Evolutionary conservation across 495 filamentous ascomycete genomes (phyloP), one percentile per base, ranked within the genome.

Genomic region (Neurospora discreta): DNA sequence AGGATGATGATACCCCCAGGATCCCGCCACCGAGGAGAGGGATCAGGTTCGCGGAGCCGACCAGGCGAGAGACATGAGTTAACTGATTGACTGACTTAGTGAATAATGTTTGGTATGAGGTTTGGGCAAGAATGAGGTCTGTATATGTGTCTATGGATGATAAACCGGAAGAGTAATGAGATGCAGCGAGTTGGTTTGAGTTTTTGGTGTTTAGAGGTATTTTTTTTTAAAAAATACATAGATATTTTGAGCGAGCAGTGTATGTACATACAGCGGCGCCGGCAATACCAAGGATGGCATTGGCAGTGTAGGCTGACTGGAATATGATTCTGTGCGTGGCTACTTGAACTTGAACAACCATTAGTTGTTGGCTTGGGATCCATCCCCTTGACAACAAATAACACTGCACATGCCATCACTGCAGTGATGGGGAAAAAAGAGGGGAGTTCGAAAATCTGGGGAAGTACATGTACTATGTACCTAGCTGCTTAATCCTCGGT

Each of bases 1-100:
- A 88, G 15, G 90, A 92, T 44, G 89, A 89, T 71, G 85, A 88
- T 77, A 85, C 82, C 69, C 83, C 83, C 36, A 75, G 84, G 75
- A 82, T 84, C 69, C 83, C 83, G 40, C 79, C 81, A 20, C 72
- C 78, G 36, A 79, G 78, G 71, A 77, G 77, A 44, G 81, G 82
- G 44, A 86, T 86, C 69, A 76, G 83, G 44, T 86, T 86, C 73
- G 84, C 83, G 9, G 83, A 84, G 36, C 77, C 69, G n/a, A 80
- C 81, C 10, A 73, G 75, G 18, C 71, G 73, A 33, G 75, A 70
- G 42, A 70, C 71, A 33, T 65, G 70, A 72, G 60, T 20, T 58
- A 41, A 39, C 36, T 33, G 68, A 68, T 71, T 18, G 68, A 10
- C 26, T 40, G 65, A 39, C 44, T 26, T 46, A 1, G 36, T 39